These are phyloP conservation scores for Colletotrichum sojae DNA, from an alignment of 2,329 filamentous ascomycete genomes.

Conservation along the genomic window DNA sequence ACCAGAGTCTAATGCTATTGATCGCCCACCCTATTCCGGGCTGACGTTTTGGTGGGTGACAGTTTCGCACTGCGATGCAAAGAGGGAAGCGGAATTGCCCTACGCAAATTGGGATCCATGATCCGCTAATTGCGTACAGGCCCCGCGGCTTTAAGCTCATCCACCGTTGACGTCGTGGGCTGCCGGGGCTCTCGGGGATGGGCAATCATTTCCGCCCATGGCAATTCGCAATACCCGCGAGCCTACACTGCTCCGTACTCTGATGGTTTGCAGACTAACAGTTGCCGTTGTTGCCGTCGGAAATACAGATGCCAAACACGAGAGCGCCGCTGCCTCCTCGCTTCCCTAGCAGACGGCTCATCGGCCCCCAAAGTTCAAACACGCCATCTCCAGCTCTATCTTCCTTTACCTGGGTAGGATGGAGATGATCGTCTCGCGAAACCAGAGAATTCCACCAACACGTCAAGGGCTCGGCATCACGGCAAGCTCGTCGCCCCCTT, in stretches of 20 bases:
- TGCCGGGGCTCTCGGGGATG: slow-evolving; percentile 1
- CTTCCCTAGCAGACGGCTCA: slow-evolving; percentile 13
- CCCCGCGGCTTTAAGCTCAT: neutral
- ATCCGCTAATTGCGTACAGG: neutral
- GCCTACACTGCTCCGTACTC: too few species aligned
- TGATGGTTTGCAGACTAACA: too few species aligned
- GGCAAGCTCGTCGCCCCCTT: slow-evolving; percentile 17
- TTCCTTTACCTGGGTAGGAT: too few species aligned
- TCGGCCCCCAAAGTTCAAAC: slow-evolving; percentile 10
- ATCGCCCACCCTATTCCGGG: slow-evolving; percentile 6
- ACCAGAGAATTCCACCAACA: slow-evolving; percentile 14
- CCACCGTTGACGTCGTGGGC: neutral
- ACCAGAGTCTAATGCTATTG: slow-evolving; percentile 24
- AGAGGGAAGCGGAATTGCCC: too few species aligned
- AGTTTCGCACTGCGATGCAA: neutral
- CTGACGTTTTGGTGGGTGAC: slow-evolving; percentile 1
- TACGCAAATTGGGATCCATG: neutral
- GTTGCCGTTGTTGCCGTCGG: neutral
- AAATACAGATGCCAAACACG: neutral
- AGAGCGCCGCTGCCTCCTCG: neutral
- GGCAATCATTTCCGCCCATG: slow-evolving; percentile 17
- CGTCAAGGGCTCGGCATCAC: slow-evolving; percentile 16
- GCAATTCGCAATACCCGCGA: neutral
- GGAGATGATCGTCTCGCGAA: slow-evolving; percentile 26
- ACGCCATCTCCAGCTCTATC: too few species aligned